A percentile compares a stretch with the other conserved stretches of the same genome.
These are phyloP conservation scores for Mortierella sp. DNA, from an alignment of 371 early-diverging fungal species.

Conservation along the genomic window DNA sequence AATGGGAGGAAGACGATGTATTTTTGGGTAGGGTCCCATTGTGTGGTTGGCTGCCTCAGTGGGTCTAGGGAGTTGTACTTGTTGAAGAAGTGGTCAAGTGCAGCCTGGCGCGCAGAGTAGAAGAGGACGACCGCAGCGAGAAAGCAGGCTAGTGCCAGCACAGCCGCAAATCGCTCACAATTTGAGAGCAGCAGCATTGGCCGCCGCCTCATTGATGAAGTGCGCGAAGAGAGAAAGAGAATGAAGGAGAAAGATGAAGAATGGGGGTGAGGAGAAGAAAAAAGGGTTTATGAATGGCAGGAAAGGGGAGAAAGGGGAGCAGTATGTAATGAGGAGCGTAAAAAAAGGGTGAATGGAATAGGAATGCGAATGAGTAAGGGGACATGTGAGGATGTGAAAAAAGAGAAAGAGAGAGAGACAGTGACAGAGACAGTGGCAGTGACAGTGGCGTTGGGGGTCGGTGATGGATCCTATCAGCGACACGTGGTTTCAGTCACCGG, in stretches of 20 bases:
- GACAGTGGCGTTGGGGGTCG: no score
- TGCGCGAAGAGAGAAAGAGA: constrained; percentile 8
- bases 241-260: constrained; percentile 4
- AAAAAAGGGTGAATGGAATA: not conserved
- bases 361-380: not conserved
- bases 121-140: constrained; percentile 1
- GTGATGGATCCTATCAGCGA: no score
- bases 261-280: not conserved
- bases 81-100: not conserved
- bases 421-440: no score
- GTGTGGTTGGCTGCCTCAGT: constrained; percentile 9
- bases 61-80: not conserved
- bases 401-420: not conserved
- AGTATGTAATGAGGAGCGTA: not conserved
- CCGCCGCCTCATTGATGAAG: not conserved
- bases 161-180: no score
- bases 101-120: not conserved
- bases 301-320: not conserved
- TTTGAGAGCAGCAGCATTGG: no score
- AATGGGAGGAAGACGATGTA: constrained; percentile 43
- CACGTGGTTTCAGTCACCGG: no score
- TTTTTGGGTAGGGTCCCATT: constrained; percentile 27
- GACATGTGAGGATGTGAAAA: constrained; percentile 1
- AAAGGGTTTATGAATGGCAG: constrained; percentile 13
- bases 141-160: constrained; percentile 6